Base-by-base conservation (phyloP, 2,329 filamentous ascomycete genomes). In the Aspergillus thermomutatus region DNA sequence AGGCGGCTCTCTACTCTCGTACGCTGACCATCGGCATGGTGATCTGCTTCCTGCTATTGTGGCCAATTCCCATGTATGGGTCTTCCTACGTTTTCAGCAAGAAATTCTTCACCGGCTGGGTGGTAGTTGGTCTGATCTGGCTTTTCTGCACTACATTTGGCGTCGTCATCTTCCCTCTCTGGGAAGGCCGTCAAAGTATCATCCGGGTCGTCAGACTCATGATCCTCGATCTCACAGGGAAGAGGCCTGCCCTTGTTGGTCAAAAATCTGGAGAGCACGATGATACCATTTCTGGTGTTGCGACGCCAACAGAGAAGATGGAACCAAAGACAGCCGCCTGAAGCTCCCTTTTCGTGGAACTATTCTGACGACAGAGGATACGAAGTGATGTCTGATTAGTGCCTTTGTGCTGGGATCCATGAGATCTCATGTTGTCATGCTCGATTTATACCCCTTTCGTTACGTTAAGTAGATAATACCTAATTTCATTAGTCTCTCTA, bases 21-120 rank as follows among this genome's bases (percentile, higher is more conserved):
- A 77, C 75, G 31, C 71, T 85, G 60, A 90, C 87, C 0, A 77
- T 85, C 9, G 72, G 82, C 62, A 79, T 91, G 77, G 89, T 90
- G 0, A 59, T 96, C 0, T 81, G 85, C 0, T 79, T 96, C 55
- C 78, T 96, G 0, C 80, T 96, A 1, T 82, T 96, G 17, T 96
- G 92, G 91, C 92, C 92, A 0, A 93, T 96, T 83, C 92, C 92
- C 1, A 87, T 96, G 85, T 96, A 94, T 69, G 92, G 91, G 10
- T 82, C 82, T 0, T 83, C 83, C 0, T 96, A 96, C 70, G 83
- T 96, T 53, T 95, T 94, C 75, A 86, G 82, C 72, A 89, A 90
- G 79, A 81, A 80, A 25, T 94, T 94, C 79, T 94, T 93, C 75
- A 90, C 88, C 0, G 89, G 89, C 48, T 93, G 89, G 89, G 84